Conservation (phyloP, 192 early-diverging fungal genomes). For the Coemansia pectinata region DNA sequence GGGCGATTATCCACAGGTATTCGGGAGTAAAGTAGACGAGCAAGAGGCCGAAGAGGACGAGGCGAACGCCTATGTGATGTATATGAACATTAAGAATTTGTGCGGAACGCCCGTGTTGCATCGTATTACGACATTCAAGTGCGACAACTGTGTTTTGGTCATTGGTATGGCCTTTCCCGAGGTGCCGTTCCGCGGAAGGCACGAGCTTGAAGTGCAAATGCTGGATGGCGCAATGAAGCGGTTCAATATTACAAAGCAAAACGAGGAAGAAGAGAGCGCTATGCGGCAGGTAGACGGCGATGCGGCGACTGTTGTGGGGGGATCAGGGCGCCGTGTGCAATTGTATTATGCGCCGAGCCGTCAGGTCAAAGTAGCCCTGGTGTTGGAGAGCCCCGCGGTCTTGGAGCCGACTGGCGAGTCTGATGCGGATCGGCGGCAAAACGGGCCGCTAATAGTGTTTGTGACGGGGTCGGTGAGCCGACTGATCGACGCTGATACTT, state of each 20-base stretch:
- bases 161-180: conserved; percentile 39
- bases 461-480: conserved; percentile 36
- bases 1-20: conserved; percentile 27
- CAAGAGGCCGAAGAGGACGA: conserved; percentile 39
- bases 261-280: conserved; percentile 8
- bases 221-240: conserved; percentile 41
- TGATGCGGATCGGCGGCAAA: conserved; percentile 14
- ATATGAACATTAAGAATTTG: conserved; percentile 37
- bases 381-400: conserved; percentile 37
- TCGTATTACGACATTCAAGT: conserved; percentile 36
- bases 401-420: conserved; percentile 7
- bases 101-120: conserved; percentile 21
- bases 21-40: conserved; percentile 28
- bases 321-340: conserved; percentile 14
- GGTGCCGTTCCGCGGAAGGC: conserved; percentile 21
- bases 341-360: conserved; percentile 38
- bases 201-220: conserved; percentile 47
- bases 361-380: conserved; percentile 45
- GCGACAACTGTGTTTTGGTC: conserved; percentile 43
- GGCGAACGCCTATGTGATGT: conserved; percentile 45
- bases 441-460: conserved; percentile 41
- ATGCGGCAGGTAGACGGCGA: not conserved
- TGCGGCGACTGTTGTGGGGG: not conserved
- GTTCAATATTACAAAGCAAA: conserved; percentile 21
- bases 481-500: conserved; percentile 38